Conservation (phyloP, 331 rosid species). For the Prunus yedoensis region DNA sequence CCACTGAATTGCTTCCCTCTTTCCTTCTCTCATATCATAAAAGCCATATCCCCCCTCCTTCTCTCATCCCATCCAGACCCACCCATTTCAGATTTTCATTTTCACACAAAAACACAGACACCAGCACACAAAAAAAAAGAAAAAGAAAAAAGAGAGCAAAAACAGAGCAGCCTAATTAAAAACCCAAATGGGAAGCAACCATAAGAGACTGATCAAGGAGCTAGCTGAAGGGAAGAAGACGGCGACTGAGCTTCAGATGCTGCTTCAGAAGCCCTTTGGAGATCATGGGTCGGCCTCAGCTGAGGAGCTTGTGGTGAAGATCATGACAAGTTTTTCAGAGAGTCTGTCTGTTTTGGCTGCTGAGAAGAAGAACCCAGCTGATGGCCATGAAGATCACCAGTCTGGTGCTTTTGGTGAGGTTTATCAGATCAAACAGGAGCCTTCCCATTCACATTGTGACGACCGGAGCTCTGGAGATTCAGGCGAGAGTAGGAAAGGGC, state of each 20-base stretch:
- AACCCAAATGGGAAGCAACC: background rate
- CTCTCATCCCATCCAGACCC: background rate
- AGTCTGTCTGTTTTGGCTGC: slow-evolving; percentile 43
- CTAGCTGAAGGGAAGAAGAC: slow-evolving; percentile 42
- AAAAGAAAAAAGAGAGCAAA: background rate
- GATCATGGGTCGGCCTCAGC: slow-evolving; percentile 22
- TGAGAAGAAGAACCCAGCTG: background rate
- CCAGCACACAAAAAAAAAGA: background rate
- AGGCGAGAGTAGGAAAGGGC: slow-evolving; percentile 40
- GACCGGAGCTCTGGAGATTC: slow-evolving; percentile 49
- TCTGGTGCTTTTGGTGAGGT: slow-evolving; percentile 10
- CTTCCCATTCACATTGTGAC: slow-evolving; percentile 36
- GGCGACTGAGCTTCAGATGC: slow-evolving; percentile 47
- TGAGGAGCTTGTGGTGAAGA: slow-evolving; percentile 30
- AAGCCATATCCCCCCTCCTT: slow-evolving; percentile 3
- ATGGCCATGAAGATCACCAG: slow-evolving; percentile 4
- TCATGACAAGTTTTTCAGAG: slow-evolving; percentile 36
- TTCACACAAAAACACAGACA: background rate
- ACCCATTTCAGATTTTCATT: background rate
- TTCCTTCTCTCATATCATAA: slow-evolving; percentile 36
- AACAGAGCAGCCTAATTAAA: background rate
- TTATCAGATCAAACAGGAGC: slow-evolving; percentile 16
- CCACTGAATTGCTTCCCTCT: slow-evolving; percentile 37
- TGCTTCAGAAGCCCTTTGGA: slow-evolving; percentile 30
- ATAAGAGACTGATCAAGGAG: slow-evolving; percentile 21